These are phyloP conservation scores for Dalbergia cultrata DNA, from an alignment of 306 rosid genomes.

Conservation along the genomic window DNA sequence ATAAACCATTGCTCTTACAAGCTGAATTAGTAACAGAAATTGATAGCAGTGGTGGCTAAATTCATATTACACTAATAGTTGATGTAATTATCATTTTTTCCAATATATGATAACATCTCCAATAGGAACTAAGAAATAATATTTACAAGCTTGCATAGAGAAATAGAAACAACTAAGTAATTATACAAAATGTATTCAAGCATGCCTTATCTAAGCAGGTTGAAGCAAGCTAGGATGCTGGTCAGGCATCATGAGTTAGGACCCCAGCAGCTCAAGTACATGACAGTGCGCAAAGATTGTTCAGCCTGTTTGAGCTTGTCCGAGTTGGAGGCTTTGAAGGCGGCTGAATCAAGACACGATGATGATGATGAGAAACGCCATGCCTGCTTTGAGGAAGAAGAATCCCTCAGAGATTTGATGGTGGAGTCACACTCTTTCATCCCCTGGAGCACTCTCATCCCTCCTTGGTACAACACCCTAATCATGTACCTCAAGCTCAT, in stretches of 20 bases:
- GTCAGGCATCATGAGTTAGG: conserved; percentile 52
- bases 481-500: conserved; percentile 72
- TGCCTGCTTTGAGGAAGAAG: conserved; percentile 56
- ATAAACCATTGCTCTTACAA: not conserved
- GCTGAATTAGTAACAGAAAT: not conserved
- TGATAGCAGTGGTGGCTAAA: not conserved
- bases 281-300: conserved; percentile 74
- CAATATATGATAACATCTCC: not conserved
- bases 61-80: not conserved
- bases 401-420: conserved; percentile 57
- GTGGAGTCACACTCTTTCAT: conserved; percentile 64
- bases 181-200: not conserved
- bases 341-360: conserved; percentile 39
- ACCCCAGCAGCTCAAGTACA: conserved; percentile 92
- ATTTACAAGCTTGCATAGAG: not conserved
- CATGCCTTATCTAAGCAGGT: not conserved
- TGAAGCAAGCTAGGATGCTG: no score
- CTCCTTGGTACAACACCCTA: conserved; percentile 51
- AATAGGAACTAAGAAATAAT: not conserved
- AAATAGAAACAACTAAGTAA: not conserved
- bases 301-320: conserved; percentile 65
- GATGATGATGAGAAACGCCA: conserved; percentile 50
- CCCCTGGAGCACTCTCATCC: conserved; percentile 48
- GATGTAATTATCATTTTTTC: not conserved
- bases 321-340: conserved; percentile 33